A percentile compares a stretch with the other conserved stretches of the same genome.
These are phyloP conservation scores for Drechslera avenae DNA, from an alignment of 2,329 filamentous ascomycete genomes.

Conservation along the genomic window DNA sequence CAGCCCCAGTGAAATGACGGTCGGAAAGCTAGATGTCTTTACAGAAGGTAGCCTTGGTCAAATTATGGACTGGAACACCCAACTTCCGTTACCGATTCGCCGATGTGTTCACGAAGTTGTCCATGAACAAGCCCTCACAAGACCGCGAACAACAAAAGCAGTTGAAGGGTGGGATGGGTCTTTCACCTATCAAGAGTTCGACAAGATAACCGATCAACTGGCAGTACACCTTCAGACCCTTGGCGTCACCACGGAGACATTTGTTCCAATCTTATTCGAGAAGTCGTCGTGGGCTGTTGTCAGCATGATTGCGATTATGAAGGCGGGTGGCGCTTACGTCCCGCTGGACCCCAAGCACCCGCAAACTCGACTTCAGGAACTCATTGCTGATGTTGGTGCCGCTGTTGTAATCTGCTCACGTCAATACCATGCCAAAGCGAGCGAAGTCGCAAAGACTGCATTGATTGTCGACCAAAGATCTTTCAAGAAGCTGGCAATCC, in stretches of 20 bases:
- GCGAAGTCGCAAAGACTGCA: slow-evolving; percentile 29
- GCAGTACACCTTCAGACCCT: slow-evolving; percentile 32
- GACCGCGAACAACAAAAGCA: slow-evolving; percentile 37
- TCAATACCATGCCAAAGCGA: slow-evolving; percentile 24
- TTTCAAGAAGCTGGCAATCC: slow-evolving; percentile 44
- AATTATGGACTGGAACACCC: slow-evolving; percentile 37
- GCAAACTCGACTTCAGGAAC: slow-evolving; percentile 42
- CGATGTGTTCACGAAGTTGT: slow-evolving; percentile 39
- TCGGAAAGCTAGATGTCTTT: slow-evolving; percentile 33
- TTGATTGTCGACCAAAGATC: slow-evolving; percentile 47
- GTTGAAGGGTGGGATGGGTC: slow-evolving; percentile 39
- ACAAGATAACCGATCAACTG: slow-evolving; percentile 36
- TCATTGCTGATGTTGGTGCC: slow-evolving; percentile 40
- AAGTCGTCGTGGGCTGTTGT: slow-evolving; percentile 43
- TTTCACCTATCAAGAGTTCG: slow-evolving; percentile 43
- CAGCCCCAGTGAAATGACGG: slow-evolving; percentile 21
- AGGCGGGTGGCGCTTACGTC: slow-evolving; percentile 46
- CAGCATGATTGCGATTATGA: slow-evolving; percentile 46
- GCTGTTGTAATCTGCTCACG: slow-evolving; percentile 38
- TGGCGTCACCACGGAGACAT: slow-evolving; percentile 35
- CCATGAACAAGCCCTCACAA: slow-evolving; percentile 35
- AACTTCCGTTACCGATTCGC: slow-evolving; percentile 31
- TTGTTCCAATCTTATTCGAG: slow-evolving; percentile 47
- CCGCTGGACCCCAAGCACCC: slow-evolving; percentile 48
- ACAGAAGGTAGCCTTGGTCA: slow-evolving; percentile 30